Evolutionary conservation across 1,284 basidiomycete species (phyloP).

Genomic region (Leccinum laetum): DNA sequence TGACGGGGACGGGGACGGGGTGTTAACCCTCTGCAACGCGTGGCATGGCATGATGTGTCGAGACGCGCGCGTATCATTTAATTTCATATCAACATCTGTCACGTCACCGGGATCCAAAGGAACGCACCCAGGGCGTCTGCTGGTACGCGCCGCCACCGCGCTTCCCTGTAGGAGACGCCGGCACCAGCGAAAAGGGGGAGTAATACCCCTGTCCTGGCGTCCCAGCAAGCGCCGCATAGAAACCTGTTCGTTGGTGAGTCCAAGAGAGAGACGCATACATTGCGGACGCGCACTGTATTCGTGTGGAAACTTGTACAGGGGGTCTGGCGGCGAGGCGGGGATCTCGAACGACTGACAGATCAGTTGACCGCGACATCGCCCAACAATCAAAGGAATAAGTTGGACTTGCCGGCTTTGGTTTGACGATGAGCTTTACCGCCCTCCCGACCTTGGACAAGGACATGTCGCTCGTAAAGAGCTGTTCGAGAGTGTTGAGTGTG

Average conservation of each 20-base stretch:
- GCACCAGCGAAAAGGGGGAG: not conserved
- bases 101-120: not conserved
- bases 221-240: slow-evolving; percentile 19
- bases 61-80: not conserved
- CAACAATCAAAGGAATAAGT: not conserved
- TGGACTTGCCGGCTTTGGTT: slow-evolving; percentile 29
- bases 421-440: slow-evolving; percentile 24
- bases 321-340: slow-evolving; percentile 25
- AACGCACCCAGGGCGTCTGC: not conserved
- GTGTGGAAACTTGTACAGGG: slow-evolving; percentile 27
- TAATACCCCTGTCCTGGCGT: slow-evolving; percentile 9
- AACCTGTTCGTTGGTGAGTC: slow-evolving; percentile 10
- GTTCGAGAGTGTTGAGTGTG: not conserved
- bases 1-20: not conserved
- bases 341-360: slow-evolving; percentile 28
- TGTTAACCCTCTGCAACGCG: not conserved
- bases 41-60: not conserved
- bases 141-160: not conserved
- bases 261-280: not conserved
- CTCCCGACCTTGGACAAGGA: slow-evolving; percentile 16
- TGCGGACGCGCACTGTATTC: slow-evolving; percentile 19
- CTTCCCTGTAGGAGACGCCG: not conserved
- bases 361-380: not conserved
- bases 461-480: slow-evolving; percentile 7
- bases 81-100: not conserved